Conservation (phyloP, 805 yeast species). For the Saccharomycopsis fermentans region DNA sequence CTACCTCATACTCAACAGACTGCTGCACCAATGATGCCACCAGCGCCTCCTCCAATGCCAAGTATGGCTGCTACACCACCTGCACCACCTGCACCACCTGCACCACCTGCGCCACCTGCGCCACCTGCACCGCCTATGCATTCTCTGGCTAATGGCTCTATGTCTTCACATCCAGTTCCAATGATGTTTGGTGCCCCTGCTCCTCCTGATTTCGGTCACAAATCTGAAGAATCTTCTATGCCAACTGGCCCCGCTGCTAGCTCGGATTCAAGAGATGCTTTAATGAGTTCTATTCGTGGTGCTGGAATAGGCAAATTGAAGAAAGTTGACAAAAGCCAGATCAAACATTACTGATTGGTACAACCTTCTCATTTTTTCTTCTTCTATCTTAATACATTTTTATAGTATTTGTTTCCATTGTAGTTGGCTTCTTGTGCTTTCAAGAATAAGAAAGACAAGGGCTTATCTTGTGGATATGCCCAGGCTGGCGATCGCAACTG, state of each 20-base stretch:
- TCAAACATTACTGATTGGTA: conserved; percentile 6
- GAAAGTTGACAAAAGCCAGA: conserved; percentile 71
- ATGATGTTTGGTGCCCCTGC: conserved; percentile 13
- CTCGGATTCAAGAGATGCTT: conserved; percentile 59
- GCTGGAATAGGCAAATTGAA: conserved; percentile 59
- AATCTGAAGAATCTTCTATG: conserved; percentile 20
- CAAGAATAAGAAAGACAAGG: no score
- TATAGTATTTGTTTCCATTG: neutral
- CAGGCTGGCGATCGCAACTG: no score
- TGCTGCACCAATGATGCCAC: neutral
- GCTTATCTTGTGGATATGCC: no score
- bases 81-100: conserved; percentile 16
- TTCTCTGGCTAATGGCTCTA: conserved; percentile 19
- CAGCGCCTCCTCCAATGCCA: neutral
- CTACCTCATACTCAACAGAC: neutral
- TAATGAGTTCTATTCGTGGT: conserved; percentile 76
- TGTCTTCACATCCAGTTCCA: conserved; percentile 22
- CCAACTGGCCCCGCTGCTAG: conserved; percentile 23
- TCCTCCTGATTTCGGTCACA: conserved; percentile 22
- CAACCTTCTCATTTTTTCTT: neutral
- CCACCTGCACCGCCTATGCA: conserved; percentile 25
- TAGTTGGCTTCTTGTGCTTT: no score
- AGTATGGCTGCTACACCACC: conserved; percentile 11
- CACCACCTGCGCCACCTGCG: conserved; percentile 19
- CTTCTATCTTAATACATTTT: neutral